phyloP scores from a whole-genome alignment of 2,329 filamentous ascomycete genomes.

The Alternaria gaisen region DNA sequence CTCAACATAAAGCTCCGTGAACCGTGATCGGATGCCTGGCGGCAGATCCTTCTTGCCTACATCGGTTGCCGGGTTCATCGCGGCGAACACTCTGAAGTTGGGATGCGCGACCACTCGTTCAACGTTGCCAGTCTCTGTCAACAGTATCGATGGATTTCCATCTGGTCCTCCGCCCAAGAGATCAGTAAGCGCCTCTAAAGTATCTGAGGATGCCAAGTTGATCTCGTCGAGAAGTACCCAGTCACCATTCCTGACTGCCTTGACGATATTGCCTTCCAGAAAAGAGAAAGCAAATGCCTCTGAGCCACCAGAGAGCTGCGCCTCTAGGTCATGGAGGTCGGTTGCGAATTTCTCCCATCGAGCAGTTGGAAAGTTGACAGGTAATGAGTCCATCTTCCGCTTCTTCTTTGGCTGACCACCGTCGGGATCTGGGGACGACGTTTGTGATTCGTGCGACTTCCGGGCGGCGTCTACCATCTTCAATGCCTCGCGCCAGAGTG shows the following conservation, averaged over 20 bases:
- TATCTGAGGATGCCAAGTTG: conserved; percentile 93
- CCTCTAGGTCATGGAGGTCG: conserved; percentile 79
- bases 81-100: conserved; percentile 94
- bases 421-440: conserved; percentile 51
- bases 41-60: conserved; percentile 95
- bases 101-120: conserved; percentile 89
- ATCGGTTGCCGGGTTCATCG: conserved; percentile 99
- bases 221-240: conserved; percentile 98
- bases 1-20: conserved; percentile 94
- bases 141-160: conserved; percentile 79
- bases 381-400: conserved; percentile 66
- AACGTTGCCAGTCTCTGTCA: conserved; percentile 93
- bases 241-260: conserved; percentile 93
- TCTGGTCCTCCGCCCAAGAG: conserved; percentile 77
- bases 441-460: conserved; percentile 53
- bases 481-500: conserved; percentile 87
- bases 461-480: conserved; percentile 76
- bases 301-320: conserved; percentile 76
- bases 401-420: conserved; percentile 77
- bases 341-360: conserved; percentile 84
- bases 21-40: conserved; percentile 85
- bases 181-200: conserved; percentile 91
- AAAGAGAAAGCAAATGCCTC: conserved; percentile 92
- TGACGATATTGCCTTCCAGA: conserved; percentile 93
- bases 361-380: conserved; percentile 64